Percentiles rank a stretch among this genome's conserved stretches.
Evolutionary conservation across 2,329 filamentous ascomycete genomes (phyloP).

Genomic region (Xylaria sp.): DNA sequence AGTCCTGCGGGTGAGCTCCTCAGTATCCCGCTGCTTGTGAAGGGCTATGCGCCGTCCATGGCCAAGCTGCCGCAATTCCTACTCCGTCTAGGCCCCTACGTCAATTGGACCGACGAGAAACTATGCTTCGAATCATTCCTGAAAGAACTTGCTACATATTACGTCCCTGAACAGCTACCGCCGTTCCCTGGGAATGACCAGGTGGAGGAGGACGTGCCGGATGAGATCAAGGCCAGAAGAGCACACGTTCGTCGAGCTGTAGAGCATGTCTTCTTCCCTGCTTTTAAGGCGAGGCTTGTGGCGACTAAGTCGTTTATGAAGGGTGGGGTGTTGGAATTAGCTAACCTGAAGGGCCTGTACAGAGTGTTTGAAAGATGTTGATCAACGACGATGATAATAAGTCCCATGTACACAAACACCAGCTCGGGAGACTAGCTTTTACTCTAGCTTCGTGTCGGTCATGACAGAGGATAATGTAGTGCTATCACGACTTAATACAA

Average conservation of each 20-base stretch:
- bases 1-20: constrained; percentile 80
- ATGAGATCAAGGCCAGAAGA: constrained; percentile 68
- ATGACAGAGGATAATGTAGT: too few species aligned
- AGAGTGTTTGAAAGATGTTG: constrained; percentile 94
- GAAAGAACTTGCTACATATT: constrained; percentile 88
- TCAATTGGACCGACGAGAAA: constrained; percentile 88
- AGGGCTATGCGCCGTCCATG: constrained; percentile 86
- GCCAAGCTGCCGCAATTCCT: constrained; percentile 91
- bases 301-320: constrained; percentile 82
- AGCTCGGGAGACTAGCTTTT: neutral
- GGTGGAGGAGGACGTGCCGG: constrained; percentile 57
- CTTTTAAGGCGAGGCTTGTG: constrained; percentile 83
- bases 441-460: neutral
- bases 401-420: neutral
- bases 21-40: constrained; percentile 84
- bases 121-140: constrained; percentile 86
- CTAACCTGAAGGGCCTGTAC: constrained; percentile 92
- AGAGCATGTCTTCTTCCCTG: constrained; percentile 90
- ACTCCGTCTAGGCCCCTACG: constrained; percentile 85
- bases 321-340: constrained; percentile 82
- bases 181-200: constrained; percentile 49
- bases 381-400: constrained; percentile 40
- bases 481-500: neutral
- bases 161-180: constrained; percentile 87
- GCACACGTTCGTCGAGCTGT: constrained; percentile 78